These are phyloP conservation scores for Scutellaria baicalensis DNA, from an alignment of 257 asterid genomes.

Conservation along the genomic window DNA sequence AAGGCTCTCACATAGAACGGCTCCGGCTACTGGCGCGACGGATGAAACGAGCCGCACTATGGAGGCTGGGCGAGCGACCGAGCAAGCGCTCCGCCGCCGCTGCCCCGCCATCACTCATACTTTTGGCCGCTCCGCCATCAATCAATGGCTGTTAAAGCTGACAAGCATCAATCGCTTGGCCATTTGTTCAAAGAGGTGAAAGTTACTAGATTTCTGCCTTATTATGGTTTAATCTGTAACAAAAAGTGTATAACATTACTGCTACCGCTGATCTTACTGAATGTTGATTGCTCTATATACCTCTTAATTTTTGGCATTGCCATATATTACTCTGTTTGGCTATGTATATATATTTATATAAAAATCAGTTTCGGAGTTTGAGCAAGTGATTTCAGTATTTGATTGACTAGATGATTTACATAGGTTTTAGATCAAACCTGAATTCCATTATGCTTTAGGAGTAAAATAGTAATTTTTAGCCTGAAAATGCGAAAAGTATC, in stretches of 20 bases:
- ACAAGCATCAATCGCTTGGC: slow-evolving; percentile 40
- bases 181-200: slow-evolving; percentile 42
- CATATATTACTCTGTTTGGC: background rate
- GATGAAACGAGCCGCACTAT: no score
- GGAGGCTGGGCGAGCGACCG: no score
- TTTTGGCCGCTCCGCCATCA: no score
- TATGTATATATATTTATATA: no score
- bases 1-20: no score
- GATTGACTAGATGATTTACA: background rate
- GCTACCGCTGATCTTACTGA: background rate
- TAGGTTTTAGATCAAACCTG: background rate
- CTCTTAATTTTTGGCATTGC: background rate
- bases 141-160: no score
- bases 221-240: background rate
- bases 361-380: background rate
- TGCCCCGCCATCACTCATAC: no score
- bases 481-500: background rate
- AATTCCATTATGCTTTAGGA: background rate
- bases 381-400: background rate
- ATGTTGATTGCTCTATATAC: background rate
- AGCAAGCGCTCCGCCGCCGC: no score
- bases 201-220: background rate
- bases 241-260: background rate
- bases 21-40: no score
- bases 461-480: background rate